phyloP scores from a whole-genome alignment of 495 filamentous ascomycete species.

The Glutinoglossum americanum region DNA sequence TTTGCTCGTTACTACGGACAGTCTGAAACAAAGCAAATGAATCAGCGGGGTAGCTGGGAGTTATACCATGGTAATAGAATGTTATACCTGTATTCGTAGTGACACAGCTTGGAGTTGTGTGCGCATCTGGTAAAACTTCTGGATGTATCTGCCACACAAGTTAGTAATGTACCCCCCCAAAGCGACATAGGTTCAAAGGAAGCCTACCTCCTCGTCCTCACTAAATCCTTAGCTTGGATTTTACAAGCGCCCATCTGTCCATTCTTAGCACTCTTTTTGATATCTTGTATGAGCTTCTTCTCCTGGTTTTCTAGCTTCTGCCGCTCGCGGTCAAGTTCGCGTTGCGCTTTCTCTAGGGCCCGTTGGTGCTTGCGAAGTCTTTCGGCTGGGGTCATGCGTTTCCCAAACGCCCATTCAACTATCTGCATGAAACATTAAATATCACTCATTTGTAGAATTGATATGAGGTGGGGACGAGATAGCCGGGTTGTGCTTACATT shows the following conservation, averaged over 20 bases:
- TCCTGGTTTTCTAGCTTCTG: slow-evolving; percentile 94
- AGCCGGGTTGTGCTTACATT: slow-evolving; percentile 7
- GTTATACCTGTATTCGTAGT: slow-evolving; percentile 71
- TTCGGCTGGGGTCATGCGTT: slow-evolving; percentile 93
- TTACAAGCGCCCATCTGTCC: slow-evolving; percentile 90
- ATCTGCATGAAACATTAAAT: slow-evolving; percentile 29
- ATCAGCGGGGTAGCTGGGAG: background rate
- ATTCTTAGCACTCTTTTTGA: slow-evolving; percentile 95
- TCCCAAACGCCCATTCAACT: slow-evolving; percentile 96
- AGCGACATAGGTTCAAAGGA: background rate
- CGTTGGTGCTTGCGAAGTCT: slow-evolving; percentile 92
- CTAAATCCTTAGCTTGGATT: slow-evolving; percentile 93
- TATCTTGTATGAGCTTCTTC: slow-evolving; percentile 86
- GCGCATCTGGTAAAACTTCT: slow-evolving; percentile 96
- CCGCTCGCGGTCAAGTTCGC: slow-evolving; percentile 83
- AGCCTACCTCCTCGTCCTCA: slow-evolving; percentile 66
- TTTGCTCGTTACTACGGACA: slow-evolving; percentile 92
- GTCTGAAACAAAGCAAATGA: slow-evolving; percentile 31
- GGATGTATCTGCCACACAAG: slow-evolving; percentile 46
- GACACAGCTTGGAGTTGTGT: slow-evolving; percentile 92
- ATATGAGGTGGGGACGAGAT: slow-evolving; percentile 2
- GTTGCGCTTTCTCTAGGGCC: slow-evolving; percentile 87
- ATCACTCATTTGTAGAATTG: background rate
- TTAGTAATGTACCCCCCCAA: background rate
- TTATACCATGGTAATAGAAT: background rate